Percentiles rank a stretch among this genome's conserved stretches.
Conservation (phyloP, 108 stramenopile species). For the Cyclotella kingstonii region DNA sequence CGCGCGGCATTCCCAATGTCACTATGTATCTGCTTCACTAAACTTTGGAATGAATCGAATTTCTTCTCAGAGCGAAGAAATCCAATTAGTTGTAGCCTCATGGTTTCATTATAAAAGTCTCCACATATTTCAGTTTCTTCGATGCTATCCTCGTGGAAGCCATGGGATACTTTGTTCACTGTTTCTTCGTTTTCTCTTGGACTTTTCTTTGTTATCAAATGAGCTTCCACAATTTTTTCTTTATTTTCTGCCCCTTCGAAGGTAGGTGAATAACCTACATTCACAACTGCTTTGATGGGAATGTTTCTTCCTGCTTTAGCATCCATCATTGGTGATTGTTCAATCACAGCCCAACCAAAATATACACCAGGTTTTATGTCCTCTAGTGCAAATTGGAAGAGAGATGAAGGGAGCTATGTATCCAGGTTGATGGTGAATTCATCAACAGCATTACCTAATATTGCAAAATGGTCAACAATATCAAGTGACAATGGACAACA, state of each 20-base stretch:
- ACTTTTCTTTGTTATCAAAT: constrained; percentile 60
- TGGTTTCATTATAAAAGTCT: constrained; percentile 82
- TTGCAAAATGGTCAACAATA: background rate
- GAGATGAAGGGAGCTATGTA: constrained; percentile 56
- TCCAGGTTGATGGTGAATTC: background rate
- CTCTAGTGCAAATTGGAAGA: constrained; percentile 75
- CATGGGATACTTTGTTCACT: constrained; percentile 15
- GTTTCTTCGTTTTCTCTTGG: constrained; percentile 16
- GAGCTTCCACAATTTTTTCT: constrained; percentile 89
- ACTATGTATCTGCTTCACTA: constrained; percentile 70
- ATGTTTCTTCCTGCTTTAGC: constrained; percentile 26
- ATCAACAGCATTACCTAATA: background rate
- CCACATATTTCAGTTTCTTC: constrained; percentile 24
- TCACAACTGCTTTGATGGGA: constrained; percentile 76
- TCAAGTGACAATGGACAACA: background rate
- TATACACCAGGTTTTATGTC: constrained; percentile 76
- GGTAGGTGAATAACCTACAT: constrained; percentile 90
- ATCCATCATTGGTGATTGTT: constrained; percentile 14
- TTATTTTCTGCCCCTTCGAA: constrained; percentile 86
- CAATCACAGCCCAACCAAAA: constrained; percentile 79
- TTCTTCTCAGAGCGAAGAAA: constrained; percentile 80
- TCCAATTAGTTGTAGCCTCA: constrained; percentile 74
- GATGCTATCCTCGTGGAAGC: constrained; percentile 4
- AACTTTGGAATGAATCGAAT: constrained; percentile 72
- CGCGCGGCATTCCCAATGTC: constrained; percentile 66